These are phyloP conservation scores for Phylloporus sp. DNA, from an alignment of 768 basidiomycete genomes.

Conservation along the genomic window DNA sequence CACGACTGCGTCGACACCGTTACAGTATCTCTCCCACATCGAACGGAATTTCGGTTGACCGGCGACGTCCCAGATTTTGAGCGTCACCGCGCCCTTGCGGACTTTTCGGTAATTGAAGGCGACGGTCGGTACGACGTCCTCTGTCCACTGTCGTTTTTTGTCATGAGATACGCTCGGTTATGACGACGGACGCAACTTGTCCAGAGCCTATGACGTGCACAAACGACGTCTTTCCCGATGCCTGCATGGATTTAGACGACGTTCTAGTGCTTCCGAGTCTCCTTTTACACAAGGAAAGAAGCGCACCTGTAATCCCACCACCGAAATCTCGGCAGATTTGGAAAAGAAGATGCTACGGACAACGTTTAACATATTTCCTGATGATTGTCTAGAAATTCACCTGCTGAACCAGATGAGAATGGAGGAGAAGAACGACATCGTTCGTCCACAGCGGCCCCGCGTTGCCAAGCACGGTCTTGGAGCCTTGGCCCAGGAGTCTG, in stretches of 20 bases:
- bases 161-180: not conserved
- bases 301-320: slow-evolving; percentile 82
- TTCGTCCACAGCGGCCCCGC: slow-evolving; percentile 1
- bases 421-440: slow-evolving; percentile 47
- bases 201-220: slow-evolving; percentile 89
- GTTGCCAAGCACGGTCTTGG: too few relatives aligned
- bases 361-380: not conserved
- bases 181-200: slow-evolving; percentile 39
- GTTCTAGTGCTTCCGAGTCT: not conserved
- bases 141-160: slow-evolving; percentile 63
- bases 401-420: slow-evolving; percentile 56
- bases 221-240: slow-evolving; percentile 92
- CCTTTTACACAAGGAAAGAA: not conserved
- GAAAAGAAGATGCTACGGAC: slow-evolving; percentile 71
- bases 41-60: slow-evolving; percentile 92
- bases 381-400: slow-evolving; percentile 21
- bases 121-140: slow-evolving; percentile 94
- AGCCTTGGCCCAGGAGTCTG: too few relatives aligned
- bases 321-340: slow-evolving; percentile 80
- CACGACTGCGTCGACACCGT: slow-evolving; percentile 90
- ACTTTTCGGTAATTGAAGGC: slow-evolving; percentile 90
- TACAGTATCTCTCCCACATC: slow-evolving; percentile 94
- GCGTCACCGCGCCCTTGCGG: slow-evolving; percentile 80
- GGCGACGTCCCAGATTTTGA: slow-evolving; percentile 96
- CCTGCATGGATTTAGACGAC: slow-evolving; percentile 38